A percentile compares a stretch with the other conserved stretches of the same genome.
phyloP scores from a whole-genome alignment of 345 rosid genomes.

The Eutrema heterophyllum region DNA sequence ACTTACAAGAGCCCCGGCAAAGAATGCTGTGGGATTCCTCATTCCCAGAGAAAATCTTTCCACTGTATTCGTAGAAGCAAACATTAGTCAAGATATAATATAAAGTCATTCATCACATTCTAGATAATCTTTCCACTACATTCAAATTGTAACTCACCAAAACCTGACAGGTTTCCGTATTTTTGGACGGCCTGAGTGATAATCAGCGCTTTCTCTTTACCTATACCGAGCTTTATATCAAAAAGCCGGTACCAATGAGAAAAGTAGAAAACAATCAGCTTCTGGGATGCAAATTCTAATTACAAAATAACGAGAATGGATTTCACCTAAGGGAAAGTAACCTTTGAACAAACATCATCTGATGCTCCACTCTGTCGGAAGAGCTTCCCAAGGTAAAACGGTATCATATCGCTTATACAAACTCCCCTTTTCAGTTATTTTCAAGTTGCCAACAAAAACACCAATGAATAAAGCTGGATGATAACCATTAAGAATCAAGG shows the following conservation, averaged over 20 bases:
- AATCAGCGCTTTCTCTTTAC: slow-evolving; percentile 58
- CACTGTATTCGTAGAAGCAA: slow-evolving; percentile 42
- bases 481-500: neutral
- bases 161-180: slow-evolving; percentile 76
- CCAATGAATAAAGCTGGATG: neutral
- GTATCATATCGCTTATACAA: slow-evolving; percentile 90
- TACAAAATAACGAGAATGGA: slow-evolving; percentile 1
- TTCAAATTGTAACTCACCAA: slow-evolving; percentile 48
- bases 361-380: slow-evolving; percentile 67
- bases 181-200: slow-evolving; percentile 53
- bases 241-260: neutral
- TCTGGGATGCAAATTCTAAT: neutral
- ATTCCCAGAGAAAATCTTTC: slow-evolving; percentile 82
- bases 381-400: slow-evolving; percentile 84
- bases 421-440: slow-evolving; percentile 61
- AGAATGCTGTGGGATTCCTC: slow-evolving; percentile 84
- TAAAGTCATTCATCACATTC: neutral
- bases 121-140: neutral
- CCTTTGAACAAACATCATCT: slow-evolving; percentile 77
- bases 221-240: slow-evolving; percentile 56
- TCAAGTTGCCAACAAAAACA: slow-evolving; percentile 10
- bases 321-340: slow-evolving; percentile 29
- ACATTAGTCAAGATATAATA: neutral
- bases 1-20: slow-evolving; percentile 79
- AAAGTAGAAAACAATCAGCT: neutral